Evolutionary conservation across 2,329 filamentous ascomycete genomes (phyloP).

Genomic region (Xylaria sp.): DNA sequence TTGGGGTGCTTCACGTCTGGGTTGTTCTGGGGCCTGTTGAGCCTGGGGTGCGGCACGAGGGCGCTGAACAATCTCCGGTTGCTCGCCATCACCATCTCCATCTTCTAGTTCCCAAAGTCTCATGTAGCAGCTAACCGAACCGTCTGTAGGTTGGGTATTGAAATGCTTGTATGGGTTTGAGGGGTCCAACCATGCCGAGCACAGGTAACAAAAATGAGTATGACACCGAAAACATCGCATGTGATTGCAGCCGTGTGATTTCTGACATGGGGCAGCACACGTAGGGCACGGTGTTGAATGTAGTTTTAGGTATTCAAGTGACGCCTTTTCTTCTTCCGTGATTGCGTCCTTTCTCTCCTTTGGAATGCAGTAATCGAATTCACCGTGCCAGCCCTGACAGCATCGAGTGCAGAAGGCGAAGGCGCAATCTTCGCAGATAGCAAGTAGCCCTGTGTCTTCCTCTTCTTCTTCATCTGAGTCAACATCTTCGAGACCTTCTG

Average conservation of each 20-base stretch:
- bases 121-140: conserved; percentile 76
- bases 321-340: conserved; percentile 85
- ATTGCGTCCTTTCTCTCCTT: conserved; percentile 75
- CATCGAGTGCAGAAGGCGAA: conserved; percentile 86
- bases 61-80: conserved; percentile 41
- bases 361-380: conserved; percentile 75
- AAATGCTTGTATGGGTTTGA: conserved; percentile 90
- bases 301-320: conserved; percentile 81
- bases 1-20: conserved; percentile 45
- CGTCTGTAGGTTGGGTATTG: conserved; percentile 68
- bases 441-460: conserved; percentile 69
- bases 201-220: conserved; percentile 95
- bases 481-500: conserved; percentile 70
- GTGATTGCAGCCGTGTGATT: conserved; percentile 94
- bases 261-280: conserved; percentile 85
- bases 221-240: conserved; percentile 93
- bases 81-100: conserved; percentile 69
- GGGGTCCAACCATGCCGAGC: conserved; percentile 84
- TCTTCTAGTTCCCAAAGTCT: conserved; percentile 89
- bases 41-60: conserved; percentile 42
- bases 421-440: conserved; percentile 87
- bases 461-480: conserved; percentile 66
- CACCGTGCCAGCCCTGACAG: conserved; percentile 88
- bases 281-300: conserved; percentile 91
- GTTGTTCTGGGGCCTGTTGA: conserved; percentile 40